Conservation (phyloP, 148 eudicot species). For the Rhododendron ferrugineum region DNA sequence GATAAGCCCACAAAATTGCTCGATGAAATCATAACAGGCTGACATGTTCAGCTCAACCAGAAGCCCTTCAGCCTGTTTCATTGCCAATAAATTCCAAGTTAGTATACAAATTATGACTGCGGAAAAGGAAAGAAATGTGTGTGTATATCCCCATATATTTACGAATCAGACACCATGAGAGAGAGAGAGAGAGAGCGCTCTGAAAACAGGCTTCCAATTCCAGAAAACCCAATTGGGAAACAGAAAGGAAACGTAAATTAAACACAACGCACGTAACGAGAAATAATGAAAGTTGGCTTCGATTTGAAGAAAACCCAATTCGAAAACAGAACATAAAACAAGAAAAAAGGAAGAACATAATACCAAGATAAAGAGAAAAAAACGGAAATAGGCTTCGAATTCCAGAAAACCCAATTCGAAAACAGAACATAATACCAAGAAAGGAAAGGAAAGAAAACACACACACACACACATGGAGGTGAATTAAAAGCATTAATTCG, state of each 20-base stretch:
- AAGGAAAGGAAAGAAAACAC: background rate
- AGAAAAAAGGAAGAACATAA: background rate
- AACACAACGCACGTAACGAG: background rate
- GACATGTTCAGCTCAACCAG: slow-evolving; percentile 52
- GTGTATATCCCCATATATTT: background rate
- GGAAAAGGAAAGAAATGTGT: background rate
- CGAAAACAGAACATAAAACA: background rate
- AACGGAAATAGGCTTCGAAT: no score
- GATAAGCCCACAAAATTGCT: slow-evolving; percentile 45
- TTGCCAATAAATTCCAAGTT: background rate
- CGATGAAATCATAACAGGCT: slow-evolving; percentile 56
- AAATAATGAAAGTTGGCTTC: background rate
- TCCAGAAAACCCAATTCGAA: background rate
- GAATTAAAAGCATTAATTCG: background rate
- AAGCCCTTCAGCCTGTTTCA: slow-evolving; percentile 59
- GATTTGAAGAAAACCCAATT: background rate
- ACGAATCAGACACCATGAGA: background rate
- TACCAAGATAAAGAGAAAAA: background rate
- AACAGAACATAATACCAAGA: background rate
- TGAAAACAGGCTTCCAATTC: background rate
- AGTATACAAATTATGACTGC: background rate
- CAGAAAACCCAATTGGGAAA: background rate
- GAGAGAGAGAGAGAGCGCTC: background rate
- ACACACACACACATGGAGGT: background rate
- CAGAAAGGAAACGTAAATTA: background rate